Conservation (phyloP, 345 rosid species). For the Rhodamnia argentea region DNA sequence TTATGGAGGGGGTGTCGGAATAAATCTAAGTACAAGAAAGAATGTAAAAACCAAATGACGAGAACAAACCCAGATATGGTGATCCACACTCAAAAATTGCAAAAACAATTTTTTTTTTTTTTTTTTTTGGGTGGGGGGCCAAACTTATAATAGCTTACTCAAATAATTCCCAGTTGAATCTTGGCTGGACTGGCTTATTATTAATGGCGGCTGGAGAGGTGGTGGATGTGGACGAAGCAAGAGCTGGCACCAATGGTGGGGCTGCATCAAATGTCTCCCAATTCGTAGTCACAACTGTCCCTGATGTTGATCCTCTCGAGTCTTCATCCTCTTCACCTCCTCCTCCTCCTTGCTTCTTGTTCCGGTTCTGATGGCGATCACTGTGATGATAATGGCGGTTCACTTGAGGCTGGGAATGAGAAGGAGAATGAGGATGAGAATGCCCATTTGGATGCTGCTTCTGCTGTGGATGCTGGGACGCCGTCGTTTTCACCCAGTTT, state of each 20-base stretch:
- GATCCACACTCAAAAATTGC: constrained; percentile 37
- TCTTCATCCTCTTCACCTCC: not conserved
- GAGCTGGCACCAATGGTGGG: constrained; percentile 21
- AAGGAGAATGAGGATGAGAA: not conserved
- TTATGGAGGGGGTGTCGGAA: constrained; percentile 18
- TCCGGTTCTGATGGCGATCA: constrained; percentile 18
- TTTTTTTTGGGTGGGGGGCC: too few relatives aligned
- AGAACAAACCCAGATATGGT: constrained; percentile 30
- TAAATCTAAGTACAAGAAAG: constrained; percentile 81
- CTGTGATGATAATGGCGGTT: constrained; percentile 24
- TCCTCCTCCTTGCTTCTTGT: constrained; percentile 5
- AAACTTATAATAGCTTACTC: constrained; percentile 16
- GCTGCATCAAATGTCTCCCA: constrained; percentile 91
- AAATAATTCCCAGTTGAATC: constrained; percentile 91
- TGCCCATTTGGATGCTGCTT: constrained; percentile 30
- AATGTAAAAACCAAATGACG: constrained; percentile 43
- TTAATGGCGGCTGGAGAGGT: not conserved
- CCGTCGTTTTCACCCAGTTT: constrained; percentile 25
- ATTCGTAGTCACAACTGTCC: constrained; percentile 57
- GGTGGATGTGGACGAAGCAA: constrained; percentile 20
- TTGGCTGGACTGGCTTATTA: constrained; percentile 34
- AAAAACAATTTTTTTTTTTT: not conserved
- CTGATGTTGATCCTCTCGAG: constrained; percentile 32
- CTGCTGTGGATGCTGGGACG: constrained; percentile 28
- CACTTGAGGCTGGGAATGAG: constrained; percentile 12